Evolutionary conservation across 2,329 filamentous ascomycete genomes (phyloP), one percentile per base, ranked within the genome.

Genomic region (Cadophora sp.): DNA sequence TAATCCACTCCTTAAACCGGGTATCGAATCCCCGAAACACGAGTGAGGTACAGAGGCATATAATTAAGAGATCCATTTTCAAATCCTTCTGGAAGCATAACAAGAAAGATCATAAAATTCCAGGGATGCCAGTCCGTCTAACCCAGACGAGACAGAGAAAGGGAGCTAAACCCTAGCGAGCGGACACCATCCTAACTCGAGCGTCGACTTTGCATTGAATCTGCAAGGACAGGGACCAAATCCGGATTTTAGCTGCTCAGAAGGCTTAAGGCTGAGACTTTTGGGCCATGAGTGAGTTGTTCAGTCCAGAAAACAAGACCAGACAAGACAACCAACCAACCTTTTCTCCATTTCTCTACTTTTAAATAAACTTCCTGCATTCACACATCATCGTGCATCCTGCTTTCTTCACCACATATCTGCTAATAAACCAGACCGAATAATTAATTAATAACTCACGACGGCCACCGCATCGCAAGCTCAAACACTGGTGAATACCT

Each of bases 401-500:
- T 16, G 1, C 26, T 53, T 12, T 19, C 24, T 27, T 27, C 22
- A 53, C 24, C 11, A 43, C 12, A n/a, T n/a, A n/a, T n/a, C n/a
- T 19, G 12, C 14, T 43, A 12, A 43, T 16, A 16, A 43, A 43
- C 3, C 19, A 5, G 40, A 2, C 12, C 16, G 19, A 16, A 43
- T 43, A 43, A 14, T 19, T 16, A 3, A n/a, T n/a, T n/a, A 14
- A 19, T 16, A 43, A 12, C 34, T 6, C 16, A 55, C 27, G 14
- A 19, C 26, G 16, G 5, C 24, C 22, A 55, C n/a, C 51, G 12
- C 26, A 31, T 55, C 27, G 16, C 51, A 55, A 55, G 26, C 26
- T 29, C 51, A 55, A 55, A 55, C 51, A 55, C 51, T 31, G 51
- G 27, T 31, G 27, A 55, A 43, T 37, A 16, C 24, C 27, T 53